Percentiles rank a stretch among this genome's conserved stretches.
Evolutionary conservation across 2,329 filamentous ascomycete species (phyloP).

Genomic region (Sclerotinia spermophila): DNA sequence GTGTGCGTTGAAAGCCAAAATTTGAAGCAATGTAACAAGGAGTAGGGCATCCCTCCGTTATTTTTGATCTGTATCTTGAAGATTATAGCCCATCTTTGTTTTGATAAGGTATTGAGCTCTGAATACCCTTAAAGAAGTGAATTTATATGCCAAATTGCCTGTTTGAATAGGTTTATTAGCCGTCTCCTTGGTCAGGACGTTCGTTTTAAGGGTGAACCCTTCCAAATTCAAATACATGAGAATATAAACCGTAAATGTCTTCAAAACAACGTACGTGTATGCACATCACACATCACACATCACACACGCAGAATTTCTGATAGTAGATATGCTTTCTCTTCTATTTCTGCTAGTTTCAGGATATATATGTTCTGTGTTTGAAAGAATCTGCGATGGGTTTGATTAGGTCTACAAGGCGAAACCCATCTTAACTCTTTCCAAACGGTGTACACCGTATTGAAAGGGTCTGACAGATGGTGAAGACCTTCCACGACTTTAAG

Average conservation of each 20-base stretch:
- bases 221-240: not conserved
- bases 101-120: not conserved
- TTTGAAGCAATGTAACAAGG: not conserved
- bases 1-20: not conserved
- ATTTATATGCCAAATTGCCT: not conserved
- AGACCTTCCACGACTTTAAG: too few relatives aligned
- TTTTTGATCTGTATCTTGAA: not conserved
- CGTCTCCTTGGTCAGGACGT: not conserved
- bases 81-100: not conserved
- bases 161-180: not conserved
- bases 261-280: not conserved
- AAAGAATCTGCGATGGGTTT: not conserved
- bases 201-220: not conserved
- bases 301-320: not conserved
- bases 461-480: not conserved
- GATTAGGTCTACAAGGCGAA: not conserved
- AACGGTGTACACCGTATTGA: not conserved
- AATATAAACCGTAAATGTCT: not conserved
- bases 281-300: not conserved
- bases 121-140: not conserved
- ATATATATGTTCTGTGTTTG: not conserved
- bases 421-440: not conserved
- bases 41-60: not conserved
- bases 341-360: not conserved
- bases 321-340: not conserved